Evolutionary conservation across 257 asterid genomes (phyloP).

Genomic region (Solanum pimpinellifolium): DNA sequence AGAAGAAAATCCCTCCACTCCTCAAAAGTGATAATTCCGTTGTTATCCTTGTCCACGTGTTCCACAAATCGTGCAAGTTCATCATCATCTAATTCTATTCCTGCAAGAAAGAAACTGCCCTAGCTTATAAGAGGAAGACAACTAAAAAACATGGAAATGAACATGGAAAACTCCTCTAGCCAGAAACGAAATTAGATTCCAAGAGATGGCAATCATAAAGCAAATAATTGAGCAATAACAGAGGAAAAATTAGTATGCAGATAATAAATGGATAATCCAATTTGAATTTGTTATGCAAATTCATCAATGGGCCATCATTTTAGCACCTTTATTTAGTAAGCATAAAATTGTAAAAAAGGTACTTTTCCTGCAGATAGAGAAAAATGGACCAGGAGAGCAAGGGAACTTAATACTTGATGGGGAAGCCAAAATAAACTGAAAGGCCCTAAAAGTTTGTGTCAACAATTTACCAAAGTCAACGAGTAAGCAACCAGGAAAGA

Average conservation of each 20-base stretch:
- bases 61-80: constrained; percentile 97
- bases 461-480: not conserved
- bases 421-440: not conserved
- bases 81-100: constrained; percentile 83
- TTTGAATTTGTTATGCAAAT: not conserved
- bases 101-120: constrained; percentile 76
- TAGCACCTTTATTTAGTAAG: not conserved
- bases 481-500: not conserved
- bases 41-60: constrained; percentile 90
- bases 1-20: constrained; percentile 98
- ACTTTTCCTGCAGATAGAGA: not conserved
- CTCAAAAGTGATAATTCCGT: constrained; percentile 91
- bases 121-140: constrained; percentile 47
- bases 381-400: not conserved
- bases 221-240: not conserved
- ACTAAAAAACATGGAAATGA: not conserved
- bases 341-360: not conserved
- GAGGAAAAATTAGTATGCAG: not conserved
- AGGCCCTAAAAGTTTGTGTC: not conserved
- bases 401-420: not conserved
- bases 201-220: not conserved
- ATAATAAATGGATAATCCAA: not conserved
- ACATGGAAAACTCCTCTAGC: not conserved
- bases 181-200: not conserved
- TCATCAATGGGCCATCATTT: not conserved